Evolutionary conservation across 768 basidiomycete genomes (phyloP).

Genomic region (Mycena floridula): DNA sequence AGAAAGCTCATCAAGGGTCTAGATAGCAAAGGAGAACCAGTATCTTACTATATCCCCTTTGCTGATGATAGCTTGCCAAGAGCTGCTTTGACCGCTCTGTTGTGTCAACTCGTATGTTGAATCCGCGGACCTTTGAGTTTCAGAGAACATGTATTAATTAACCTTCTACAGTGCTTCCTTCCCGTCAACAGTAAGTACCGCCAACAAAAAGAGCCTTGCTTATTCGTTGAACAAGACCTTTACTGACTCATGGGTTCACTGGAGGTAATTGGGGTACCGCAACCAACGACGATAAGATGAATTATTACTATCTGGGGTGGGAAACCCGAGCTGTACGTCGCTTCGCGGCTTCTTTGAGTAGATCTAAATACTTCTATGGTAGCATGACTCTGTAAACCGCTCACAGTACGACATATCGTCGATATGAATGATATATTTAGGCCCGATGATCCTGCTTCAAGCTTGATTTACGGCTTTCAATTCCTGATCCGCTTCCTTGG

Average conservation of each 20-base stretch:
- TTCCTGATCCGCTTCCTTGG: no score
- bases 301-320: constrained; percentile 18
- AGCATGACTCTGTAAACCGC: no score
- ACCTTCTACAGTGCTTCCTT: constrained; percentile 4
- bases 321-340: constrained; percentile 10
- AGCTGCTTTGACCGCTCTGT: constrained; percentile 14
- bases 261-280: constrained; percentile 17
- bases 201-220: constrained; percentile 3
- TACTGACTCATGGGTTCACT: constrained; percentile 14
- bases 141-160: no score
- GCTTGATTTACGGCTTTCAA: no score
- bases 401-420: no score
- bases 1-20: constrained; percentile 11
- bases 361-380: no score
- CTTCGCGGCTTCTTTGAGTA: background rate
- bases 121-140: no score
- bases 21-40: constrained; percentile 9
- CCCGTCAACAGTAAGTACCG: constrained; percentile 9
- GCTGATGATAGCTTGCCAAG: constrained; percentile 7
- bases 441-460: no score
- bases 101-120: constrained; percentile 13
- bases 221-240: constrained; percentile 16
- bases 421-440: no score
- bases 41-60: constrained; percentile 12
- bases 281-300: constrained; percentile 12